Evolutionary conservation across 192 early-diverging fungal species (phyloP), one percentile per base, ranked within the genome.

Genomic region (Phlyctochytrium arcticum): DNA sequence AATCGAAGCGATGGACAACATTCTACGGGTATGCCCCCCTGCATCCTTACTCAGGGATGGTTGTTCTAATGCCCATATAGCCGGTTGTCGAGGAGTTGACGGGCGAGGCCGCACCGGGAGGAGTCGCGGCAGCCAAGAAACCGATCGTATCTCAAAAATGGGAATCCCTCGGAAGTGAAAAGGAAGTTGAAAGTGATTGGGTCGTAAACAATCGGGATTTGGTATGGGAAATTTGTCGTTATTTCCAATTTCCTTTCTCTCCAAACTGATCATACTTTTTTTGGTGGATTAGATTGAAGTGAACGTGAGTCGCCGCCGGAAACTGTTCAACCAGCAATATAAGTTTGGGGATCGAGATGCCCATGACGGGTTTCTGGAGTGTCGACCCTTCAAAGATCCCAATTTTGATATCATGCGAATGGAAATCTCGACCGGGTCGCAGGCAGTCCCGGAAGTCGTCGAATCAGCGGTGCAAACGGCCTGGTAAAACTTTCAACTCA

Each of bases 141-240:
- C 55, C 69, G 50, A 48, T 53, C 47, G 65, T 57, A n/a, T 69
- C 65, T 19, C 69, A 75, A 44, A 49, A 66, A 36, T 86, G 79
- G 81, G 72, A 74, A 39, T 72, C 57, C 37, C 62, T 82, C n/a
- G 84, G 84, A 54, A 86, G 83, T 50, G 84, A 86, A 47, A 83
- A 79, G 50, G 84, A 86, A 37, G 81, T 86, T 23, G 84, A 86
- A 42, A 33, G 66, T 36, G 84, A 86, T 51, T 48, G 57, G 56
- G 75, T 83, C 5, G 58, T 64, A 21, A 63, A 75, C 24, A 76
- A 58, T 23, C 62, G 84, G 17, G 67, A 71, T 42, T 50, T 74
- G 50, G 80, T 85, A 39, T 27, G 67, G 47, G 23, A n/a, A 6
- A 9, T 47, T 33, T 39, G 57, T 42, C 23, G 21, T 19, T 62